phyloP scores from a whole-genome alignment of 2,329 filamentous ascomycete species.

The Blastomyces emzantsi region DNA sequence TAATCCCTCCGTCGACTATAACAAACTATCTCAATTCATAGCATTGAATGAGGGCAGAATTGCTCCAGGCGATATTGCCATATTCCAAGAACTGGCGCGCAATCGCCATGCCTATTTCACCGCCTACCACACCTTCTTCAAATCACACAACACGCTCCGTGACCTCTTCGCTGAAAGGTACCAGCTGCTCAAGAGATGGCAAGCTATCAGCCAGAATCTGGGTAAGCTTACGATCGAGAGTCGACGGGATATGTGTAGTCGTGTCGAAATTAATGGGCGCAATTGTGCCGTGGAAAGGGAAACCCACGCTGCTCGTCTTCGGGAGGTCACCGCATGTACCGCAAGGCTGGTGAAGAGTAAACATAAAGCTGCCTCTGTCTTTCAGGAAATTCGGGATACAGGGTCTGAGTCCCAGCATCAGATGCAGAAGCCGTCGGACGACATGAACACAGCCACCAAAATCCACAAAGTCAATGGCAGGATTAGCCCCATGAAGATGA shows the following conservation, averaged over 20 bases:
- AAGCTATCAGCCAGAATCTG: not conserved
- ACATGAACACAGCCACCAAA: not conserved
- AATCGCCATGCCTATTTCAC: slow-evolving; percentile 11
- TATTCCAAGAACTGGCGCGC: slow-evolving; percentile 7
- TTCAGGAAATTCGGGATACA: not conserved
- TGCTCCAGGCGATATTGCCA: not conserved
- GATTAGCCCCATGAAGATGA: not conserved
- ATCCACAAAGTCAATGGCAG: not conserved
- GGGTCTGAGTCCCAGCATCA: not conserved
- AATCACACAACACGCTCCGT: not conserved
- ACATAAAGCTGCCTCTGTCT: not conserved
- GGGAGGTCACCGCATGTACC: not conserved
- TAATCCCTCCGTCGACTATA: slow-evolving; percentile 13
- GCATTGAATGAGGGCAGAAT: slow-evolving; percentile 1
- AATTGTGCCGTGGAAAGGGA: not conserved
- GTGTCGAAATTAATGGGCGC: not conserved
- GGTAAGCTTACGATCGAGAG: not conserved
- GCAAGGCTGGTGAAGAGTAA: not conserved
- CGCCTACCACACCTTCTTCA: slow-evolving; percentile 4
- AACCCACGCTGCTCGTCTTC: not conserved
- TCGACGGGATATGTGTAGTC: not conserved
- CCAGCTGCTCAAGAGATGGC: not conserved
- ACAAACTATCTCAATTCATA: slow-evolving; percentile 9
- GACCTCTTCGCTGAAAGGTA: not conserved
- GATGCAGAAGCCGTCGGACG: not conserved